Evolutionary conservation across 345 rosid genomes (phyloP).

Genomic region (Boechera stricta): DNA sequence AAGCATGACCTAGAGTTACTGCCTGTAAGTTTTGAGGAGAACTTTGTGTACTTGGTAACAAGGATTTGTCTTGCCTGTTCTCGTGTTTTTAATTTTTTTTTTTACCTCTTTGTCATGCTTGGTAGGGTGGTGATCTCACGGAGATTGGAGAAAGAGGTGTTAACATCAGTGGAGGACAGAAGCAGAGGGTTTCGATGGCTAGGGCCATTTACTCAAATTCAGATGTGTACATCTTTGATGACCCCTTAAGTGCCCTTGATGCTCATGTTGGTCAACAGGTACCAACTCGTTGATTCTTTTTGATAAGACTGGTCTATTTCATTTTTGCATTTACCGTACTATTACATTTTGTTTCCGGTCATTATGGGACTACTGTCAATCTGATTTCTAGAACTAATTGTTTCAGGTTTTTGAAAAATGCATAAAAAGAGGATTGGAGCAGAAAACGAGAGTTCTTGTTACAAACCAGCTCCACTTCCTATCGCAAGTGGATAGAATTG

Average conservation of each 20-base stretch:
- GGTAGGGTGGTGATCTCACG: conserved; percentile 66
- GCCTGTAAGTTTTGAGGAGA: conserved; percentile 46
- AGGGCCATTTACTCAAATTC: conserved; percentile 73
- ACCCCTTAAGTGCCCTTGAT: conserved; percentile 82
- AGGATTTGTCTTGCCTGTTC: conserved; percentile 23
- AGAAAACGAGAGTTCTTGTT: conserved; percentile 95
- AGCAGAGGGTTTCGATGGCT: conserved; percentile 84
- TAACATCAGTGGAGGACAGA: conserved; percentile 91
- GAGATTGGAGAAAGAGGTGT: conserved; percentile 91
- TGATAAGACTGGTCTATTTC: not conserved
- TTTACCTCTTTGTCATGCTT: conserved; percentile 40
- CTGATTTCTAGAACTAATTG: not conserved
- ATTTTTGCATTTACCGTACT: conserved; percentile 9
- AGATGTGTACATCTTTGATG: conserved; percentile 78
- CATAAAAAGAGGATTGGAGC: conserved; percentile 77
- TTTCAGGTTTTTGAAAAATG: conserved; percentile 96
- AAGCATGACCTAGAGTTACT: conserved; percentile 61
- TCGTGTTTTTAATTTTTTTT: conserved; percentile 29
- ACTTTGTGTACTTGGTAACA: conserved; percentile 10
- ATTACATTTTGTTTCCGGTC: not conserved
- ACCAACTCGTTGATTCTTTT: conserved; percentile 21
- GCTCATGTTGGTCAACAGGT: conserved; percentile 98
- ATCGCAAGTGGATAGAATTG: conserved; percentile 90
- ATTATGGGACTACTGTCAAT: not conserved
- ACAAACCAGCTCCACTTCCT: conserved; percentile 99